phyloP scores from a whole-genome alignment of 2,329 filamentous ascomycete genomes.

The Penicillium janthinellum region DNA sequence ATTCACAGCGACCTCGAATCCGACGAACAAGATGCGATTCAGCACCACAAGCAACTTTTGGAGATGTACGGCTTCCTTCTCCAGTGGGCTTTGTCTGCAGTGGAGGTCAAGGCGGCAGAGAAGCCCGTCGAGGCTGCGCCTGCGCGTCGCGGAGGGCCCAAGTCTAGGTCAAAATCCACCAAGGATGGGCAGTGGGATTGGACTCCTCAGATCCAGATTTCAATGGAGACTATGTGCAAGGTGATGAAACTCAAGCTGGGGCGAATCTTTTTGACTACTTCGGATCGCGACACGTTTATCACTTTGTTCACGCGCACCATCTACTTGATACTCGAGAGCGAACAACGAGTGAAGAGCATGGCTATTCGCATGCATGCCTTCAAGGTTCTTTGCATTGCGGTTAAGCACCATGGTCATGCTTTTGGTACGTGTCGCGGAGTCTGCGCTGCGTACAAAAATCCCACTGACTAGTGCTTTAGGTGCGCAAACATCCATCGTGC shows the following conservation, averaged over 20 bases:
- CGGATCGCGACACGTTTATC: conserved; percentile 93
- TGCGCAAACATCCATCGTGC: conserved; percentile 95
- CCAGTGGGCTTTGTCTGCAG: conserved; percentile 93
- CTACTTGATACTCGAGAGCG: conserved; percentile 91
- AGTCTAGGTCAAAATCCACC: conserved; percentile 69
- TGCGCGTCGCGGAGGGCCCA: conserved; percentile 73
- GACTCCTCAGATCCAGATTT: conserved; percentile 79
- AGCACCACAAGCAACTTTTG: conserved; percentile 85
- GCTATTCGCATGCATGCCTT: conserved; percentile 95
- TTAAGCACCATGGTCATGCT: conserved; percentile 96
- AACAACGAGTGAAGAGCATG: conserved; percentile 85
- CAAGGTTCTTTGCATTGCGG: conserved; percentile 92
- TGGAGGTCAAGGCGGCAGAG: conserved; percentile 90
- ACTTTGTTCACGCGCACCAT: conserved; percentile 88
- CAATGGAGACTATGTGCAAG: conserved; percentile 93
- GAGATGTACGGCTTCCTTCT: conserved; percentile 93
- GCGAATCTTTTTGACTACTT: conserved; percentile 93
- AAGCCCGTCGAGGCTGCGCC: conserved; percentile 74
- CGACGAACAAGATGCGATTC: conserved; percentile 84
- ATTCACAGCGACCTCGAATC: conserved; percentile 84
- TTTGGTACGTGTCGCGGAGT: conserved; percentile 64
- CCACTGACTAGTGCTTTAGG: conserved; percentile 54
- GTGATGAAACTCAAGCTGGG: conserved; percentile 89
- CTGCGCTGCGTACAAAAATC: no score
- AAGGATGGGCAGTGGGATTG: conserved; percentile 89